phyloP scores from a whole-genome alignment of 768 basidiomycete species.

The Trametes coccinea region DNA sequence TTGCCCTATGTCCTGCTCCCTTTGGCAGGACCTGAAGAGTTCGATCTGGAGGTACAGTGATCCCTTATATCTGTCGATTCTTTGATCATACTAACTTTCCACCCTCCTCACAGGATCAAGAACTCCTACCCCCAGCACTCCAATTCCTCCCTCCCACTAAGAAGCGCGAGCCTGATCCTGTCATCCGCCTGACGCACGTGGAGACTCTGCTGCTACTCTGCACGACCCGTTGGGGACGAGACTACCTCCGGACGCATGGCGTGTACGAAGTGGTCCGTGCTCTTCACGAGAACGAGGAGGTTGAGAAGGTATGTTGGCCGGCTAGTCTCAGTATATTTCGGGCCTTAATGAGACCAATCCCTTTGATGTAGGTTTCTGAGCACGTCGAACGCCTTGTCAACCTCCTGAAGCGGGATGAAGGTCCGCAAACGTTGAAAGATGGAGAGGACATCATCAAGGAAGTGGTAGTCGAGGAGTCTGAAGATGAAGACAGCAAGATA shows the following conservation, averaged over 20 bases:
- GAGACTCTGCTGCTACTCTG: slow-evolving; percentile 89
- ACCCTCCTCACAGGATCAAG: slow-evolving; percentile 64
- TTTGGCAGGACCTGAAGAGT: slow-evolving; percentile 92
- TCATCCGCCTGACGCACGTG: slow-evolving; percentile 78
- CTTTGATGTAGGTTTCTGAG: slow-evolving; percentile 64
- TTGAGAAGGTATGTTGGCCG: slow-evolving; percentile 61
- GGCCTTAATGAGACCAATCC: too few relatives aligned
- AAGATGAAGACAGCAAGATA: slow-evolving; percentile 73
- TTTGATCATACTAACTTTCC: not conserved
- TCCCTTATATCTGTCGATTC: not conserved
- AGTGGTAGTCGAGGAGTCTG: slow-evolving; percentile 34
- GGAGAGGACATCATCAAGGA: slow-evolving; percentile 23
- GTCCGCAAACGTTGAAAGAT: slow-evolving; percentile 45
- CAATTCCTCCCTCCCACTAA: slow-evolving; percentile 90
- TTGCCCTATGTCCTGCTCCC: slow-evolving; percentile 87
- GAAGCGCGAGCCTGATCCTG: slow-evolving; percentile 74
- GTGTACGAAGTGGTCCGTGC: slow-evolving; percentile 84
- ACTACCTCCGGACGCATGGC: slow-evolving; percentile 75
- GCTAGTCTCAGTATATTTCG: not conserved
- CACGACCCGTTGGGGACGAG: slow-evolving; percentile 86
- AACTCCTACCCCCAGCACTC: slow-evolving; percentile 76
- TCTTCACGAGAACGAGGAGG: slow-evolving; percentile 75
- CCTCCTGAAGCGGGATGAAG: slow-evolving; percentile 80
- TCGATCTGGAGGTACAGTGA: slow-evolving; percentile 75
- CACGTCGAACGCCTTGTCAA: slow-evolving; percentile 87